These are phyloP conservation scores for Isoetes taiwanensis DNA, from an alignment of 75 land plant species.

Conservation along the genomic window DNA sequence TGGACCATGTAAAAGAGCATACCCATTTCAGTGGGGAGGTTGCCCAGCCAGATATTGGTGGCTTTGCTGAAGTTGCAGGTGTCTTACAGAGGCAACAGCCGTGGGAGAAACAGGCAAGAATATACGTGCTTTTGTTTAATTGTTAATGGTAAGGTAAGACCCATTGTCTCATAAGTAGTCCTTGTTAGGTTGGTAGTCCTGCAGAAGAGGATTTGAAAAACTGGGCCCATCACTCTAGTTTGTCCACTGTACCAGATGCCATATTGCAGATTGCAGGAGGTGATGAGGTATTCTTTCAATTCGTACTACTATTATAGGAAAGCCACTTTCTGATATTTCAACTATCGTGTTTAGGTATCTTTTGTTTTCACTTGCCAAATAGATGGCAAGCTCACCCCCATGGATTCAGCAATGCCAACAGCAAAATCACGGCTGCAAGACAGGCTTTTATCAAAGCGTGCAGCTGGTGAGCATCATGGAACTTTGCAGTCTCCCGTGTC, in stretches of 20 bases:
- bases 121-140: not conserved
- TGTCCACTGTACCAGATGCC: conserved; percentile 70
- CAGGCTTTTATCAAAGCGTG: too few relatives aligned
- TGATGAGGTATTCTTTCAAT: conserved; percentile 47
- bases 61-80: conserved; percentile 77
- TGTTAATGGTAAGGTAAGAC: not conserved
- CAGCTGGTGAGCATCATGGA: too few relatives aligned
- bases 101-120: conserved; percentile 63
- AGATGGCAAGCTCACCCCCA: conserved; percentile 81
- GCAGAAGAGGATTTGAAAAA: conserved; percentile 70
- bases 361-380: conserved; percentile 94
- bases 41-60: conserved; percentile 57
- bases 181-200: conserved; percentile 60
- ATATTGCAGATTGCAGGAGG: conserved; percentile 78
- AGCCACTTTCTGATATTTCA: too few relatives aligned
- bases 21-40: not conserved
- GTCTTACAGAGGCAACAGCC: conserved; percentile 45
- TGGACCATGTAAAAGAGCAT: not conserved
- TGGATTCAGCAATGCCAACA: conserved; percentile 58
- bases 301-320: too few relatives aligned
- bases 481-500: too few relatives aligned
- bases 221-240: conserved; percentile 79
- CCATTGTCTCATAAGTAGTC: not conserved
- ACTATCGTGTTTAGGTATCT: conserved; percentile 34
- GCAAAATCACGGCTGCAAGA: too few relatives aligned